Evolutionary conservation across 1,284 basidiomycete species (phyloP).

Genomic region (Ceratobasidium sp.): DNA sequence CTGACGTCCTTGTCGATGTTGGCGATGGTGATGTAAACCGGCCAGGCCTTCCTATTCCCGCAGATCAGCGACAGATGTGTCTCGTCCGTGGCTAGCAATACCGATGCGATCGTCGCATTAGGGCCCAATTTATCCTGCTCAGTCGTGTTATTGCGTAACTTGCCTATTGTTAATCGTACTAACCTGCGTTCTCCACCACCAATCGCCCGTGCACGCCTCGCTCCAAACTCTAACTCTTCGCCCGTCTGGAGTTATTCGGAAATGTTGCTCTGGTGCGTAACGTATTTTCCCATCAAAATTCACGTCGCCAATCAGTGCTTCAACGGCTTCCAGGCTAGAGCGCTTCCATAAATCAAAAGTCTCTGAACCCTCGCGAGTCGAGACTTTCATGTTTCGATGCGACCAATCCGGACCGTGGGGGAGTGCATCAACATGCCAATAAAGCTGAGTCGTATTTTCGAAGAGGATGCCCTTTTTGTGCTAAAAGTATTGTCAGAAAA

Average conservation of each 20-base stretch:
- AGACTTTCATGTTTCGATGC: conserved; percentile 50
- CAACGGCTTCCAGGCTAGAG: conserved; percentile 56
- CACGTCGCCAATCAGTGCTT: conserved; percentile 49
- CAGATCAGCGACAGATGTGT: neutral
- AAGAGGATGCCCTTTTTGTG: conserved; percentile 45
- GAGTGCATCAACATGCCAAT: conserved; percentile 51
- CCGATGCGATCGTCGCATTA: conserved; percentile 6
- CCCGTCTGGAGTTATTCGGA: neutral
- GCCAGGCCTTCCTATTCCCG: conserved; percentile 42
- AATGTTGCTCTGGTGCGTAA: conserved; percentile 21
- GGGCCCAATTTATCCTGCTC: neutral
- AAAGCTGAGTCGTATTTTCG: conserved; percentile 49
- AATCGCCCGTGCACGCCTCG: conserved; percentile 37
- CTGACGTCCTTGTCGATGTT: conserved; percentile 46
- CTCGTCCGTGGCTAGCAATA: conserved; percentile 15
- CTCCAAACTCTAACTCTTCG: conserved; percentile 11
- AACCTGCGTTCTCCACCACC: conserved; percentile 24
- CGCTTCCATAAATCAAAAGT: conserved; percentile 55
- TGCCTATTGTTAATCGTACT: neutral
- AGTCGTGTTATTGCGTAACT: neutral
- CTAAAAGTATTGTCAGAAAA: too few species aligned
- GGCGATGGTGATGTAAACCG: conserved; percentile 45
- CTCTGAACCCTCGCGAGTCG: conserved; percentile 50
- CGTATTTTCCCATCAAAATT: conserved; percentile 19
- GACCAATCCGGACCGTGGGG: conserved; percentile 52